Evolutionary conservation across 331 rosid genomes (phyloP).

Genomic region (Dryas integrifolia): DNA sequence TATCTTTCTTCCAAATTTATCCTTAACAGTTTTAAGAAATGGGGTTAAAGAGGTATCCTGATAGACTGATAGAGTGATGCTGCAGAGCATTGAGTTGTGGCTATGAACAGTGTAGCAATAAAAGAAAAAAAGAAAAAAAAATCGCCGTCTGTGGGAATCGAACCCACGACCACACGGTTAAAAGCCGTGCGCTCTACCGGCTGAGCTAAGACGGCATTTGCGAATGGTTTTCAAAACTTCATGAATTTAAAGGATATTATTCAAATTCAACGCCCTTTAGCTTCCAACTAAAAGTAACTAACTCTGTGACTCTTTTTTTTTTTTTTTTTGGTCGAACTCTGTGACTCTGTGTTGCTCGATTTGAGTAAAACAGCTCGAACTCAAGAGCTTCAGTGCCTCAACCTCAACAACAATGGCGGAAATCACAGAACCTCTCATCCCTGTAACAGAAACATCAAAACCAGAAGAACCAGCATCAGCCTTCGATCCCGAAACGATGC

Average conservation of each 20-base stretch:
- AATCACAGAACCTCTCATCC: conserved; percentile 41
- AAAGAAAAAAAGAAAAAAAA: neutral
- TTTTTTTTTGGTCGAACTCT: no score
- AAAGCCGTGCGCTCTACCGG: conserved; percentile 63
- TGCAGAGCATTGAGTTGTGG: no score
- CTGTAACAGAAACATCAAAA: conserved; percentile 7
- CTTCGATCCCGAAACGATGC: conserved; percentile 55
- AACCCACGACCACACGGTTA: conserved; percentile 96
- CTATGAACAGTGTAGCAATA: no score
- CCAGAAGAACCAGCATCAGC: conserved; percentile 17
- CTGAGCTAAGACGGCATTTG: conserved; percentile 44
- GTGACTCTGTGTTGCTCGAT: neutral
- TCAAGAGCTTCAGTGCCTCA: neutral
- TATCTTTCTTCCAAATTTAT: no score
- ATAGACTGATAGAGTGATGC: no score
- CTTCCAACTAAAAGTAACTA: neutral
- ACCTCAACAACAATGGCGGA: conserved; percentile 54
- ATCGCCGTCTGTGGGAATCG: conserved; percentile 89
- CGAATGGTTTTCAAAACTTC: accelerated
- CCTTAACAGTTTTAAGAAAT: no score
- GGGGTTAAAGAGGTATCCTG: no score
- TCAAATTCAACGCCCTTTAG: accelerated
- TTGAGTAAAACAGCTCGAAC: neutral
- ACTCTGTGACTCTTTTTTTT: no score
- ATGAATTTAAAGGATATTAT: accelerated